phyloP scores from a whole-genome alignment of 192 early-diverging fungal species.

The Coemansia sp. region DNA sequence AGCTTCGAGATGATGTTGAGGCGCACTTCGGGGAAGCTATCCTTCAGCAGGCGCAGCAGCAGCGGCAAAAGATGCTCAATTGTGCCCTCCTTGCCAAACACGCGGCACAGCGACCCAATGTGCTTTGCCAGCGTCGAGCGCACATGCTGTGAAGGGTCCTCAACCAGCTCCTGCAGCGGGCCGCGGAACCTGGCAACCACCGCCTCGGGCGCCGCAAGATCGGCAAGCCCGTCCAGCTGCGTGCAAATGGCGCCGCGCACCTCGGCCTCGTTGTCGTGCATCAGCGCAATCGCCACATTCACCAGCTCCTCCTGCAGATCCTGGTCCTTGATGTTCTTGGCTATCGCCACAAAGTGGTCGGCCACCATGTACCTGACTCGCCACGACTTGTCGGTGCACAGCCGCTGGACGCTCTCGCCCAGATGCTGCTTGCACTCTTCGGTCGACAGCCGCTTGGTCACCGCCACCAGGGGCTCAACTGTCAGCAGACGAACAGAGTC shows the following conservation, averaged over 20 bases:
- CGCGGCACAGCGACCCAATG: constrained; percentile 93
- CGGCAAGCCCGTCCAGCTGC: constrained; percentile 74
- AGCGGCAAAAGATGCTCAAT: constrained; percentile 94
- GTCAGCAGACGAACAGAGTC: constrained; percentile 97
- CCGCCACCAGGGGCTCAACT: constrained; percentile 87
- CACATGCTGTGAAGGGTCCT: constrained; percentile 96
- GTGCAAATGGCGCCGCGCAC: constrained; percentile 93
- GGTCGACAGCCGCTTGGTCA: constrained; percentile 76
- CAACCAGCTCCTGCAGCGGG: constrained; percentile 91
- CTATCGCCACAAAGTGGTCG: constrained; percentile 92
- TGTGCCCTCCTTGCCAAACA: constrained; percentile 94
- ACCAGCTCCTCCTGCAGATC: constrained; percentile 80
- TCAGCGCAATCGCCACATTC: constrained; percentile 77
- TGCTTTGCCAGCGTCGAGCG: constrained; percentile 94
- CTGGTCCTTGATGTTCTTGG: constrained; percentile 52
- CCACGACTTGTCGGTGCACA: constrained; percentile 96
- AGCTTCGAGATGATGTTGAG: constrained; percentile 99
- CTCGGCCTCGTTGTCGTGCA: constrained; percentile 98
- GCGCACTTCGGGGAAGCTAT: constrained; percentile 96
- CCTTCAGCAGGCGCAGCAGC: constrained; percentile 96
- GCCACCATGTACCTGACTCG: constrained; percentile 99
- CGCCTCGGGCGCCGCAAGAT: constrained; percentile 79
- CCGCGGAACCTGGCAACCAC: constrained; percentile 79
- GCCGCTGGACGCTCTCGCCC: constrained; percentile 69
- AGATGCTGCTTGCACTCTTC: constrained; percentile 80